Conservation (phyloP, 345 rosid species). For the Citrus reticulata region DNA sequence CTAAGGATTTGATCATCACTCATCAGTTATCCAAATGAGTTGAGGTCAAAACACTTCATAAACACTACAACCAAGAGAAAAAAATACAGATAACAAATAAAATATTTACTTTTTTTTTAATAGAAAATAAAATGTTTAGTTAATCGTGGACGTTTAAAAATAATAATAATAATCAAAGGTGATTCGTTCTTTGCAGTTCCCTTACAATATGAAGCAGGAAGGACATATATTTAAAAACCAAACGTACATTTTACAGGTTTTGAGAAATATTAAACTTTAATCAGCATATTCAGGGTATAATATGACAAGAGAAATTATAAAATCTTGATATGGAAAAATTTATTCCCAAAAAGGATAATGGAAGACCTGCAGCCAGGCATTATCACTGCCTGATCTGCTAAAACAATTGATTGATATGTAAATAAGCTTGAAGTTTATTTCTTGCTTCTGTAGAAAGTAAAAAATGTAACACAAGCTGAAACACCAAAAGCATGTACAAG, state of each 20-base stretch:
- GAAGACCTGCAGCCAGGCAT: not conserved
- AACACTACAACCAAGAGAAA: not conserved
- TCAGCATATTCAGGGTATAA: not conserved
- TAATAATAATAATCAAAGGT: not conserved
- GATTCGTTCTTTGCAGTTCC: not conserved
- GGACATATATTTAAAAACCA: not conserved
- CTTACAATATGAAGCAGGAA: not conserved
- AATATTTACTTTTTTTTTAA: not conserved
- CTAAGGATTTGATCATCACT: not conserved
- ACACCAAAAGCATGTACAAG: not conserved
- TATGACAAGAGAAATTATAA: not conserved
- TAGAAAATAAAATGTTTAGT: no score
- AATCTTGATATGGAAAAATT: not conserved
- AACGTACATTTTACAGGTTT: not conserved
- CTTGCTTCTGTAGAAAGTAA: not conserved
- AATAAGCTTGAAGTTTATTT: not conserved
- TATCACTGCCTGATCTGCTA: not conserved
- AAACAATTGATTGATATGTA: not conserved
- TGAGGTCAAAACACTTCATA: slow-evolving; percentile 3
- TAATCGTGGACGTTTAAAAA: not conserved
- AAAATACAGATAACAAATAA: not conserved
- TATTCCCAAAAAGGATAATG: not conserved
- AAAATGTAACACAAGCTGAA: not conserved
- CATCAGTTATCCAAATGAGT: not conserved
- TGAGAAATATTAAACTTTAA: not conserved